These are phyloP conservation scores for Hippophae gyantsensis DNA, from an alignment of 306 rosid genomes.

Conservation along the genomic window DNA sequence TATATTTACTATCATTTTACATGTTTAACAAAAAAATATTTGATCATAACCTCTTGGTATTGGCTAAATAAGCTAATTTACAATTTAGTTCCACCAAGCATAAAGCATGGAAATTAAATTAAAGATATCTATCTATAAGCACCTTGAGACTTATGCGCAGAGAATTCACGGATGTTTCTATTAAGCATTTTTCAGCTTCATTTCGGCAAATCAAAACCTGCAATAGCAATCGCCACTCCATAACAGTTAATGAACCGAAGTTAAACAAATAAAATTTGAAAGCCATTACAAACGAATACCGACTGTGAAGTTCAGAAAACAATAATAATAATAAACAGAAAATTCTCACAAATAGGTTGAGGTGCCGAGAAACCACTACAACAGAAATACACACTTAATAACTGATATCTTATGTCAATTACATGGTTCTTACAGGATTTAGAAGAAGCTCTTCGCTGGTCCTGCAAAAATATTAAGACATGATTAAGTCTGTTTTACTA, in stretches of 20 bases:
- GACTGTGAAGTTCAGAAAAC: neutral
- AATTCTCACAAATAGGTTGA: neutral
- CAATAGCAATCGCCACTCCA: conserved; percentile 19
- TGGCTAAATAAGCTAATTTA: neutral
- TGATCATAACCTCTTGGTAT: neutral
- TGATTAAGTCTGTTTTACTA: neutral
- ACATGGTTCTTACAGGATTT: conserved; percentile 62
- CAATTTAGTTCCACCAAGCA: neutral
- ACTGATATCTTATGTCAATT: conserved; percentile 8
- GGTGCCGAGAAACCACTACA: neutral
- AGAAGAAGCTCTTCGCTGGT: conserved; percentile 83
- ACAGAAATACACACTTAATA: neutral
- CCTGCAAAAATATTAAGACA: conserved; percentile 44
- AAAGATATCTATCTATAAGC: conserved; percentile 6
- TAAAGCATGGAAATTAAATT: conserved; percentile 6
- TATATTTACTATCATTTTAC: too few relatives aligned
- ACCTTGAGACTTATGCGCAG: conserved; percentile 96
- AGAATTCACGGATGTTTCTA: conserved; percentile 94
- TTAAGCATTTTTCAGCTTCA: conserved; percentile 91
- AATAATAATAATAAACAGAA: neutral
- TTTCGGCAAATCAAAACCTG: conserved; percentile 92
- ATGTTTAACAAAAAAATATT: too few relatives aligned
- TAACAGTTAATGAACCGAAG: conserved; percentile 1
- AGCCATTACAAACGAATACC: neutral
- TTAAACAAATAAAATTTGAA: neutral